Conservation (phyloP, 148 eudicot species). For the Vaccinium vitisidaea region DNA sequence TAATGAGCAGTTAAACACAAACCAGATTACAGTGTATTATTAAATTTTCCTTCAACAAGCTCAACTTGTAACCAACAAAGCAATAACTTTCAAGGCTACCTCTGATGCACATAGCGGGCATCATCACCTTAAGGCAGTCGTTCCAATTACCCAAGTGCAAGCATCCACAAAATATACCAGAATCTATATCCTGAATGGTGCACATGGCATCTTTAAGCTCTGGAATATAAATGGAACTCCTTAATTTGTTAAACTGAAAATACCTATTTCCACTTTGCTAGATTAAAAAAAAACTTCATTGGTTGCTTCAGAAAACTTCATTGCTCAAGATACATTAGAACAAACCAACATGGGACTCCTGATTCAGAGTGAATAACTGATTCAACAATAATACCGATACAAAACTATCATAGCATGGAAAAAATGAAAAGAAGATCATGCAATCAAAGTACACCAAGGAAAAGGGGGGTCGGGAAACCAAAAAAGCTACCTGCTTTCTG, state of each 20-base stretch:
- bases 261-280: neutral
- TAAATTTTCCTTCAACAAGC: neutral
- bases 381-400: neutral
- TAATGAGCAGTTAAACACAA: neutral
- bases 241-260: neutral
- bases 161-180: neutral
- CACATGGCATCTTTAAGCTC: neutral
- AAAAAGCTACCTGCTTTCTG: slow-evolving; percentile 66
- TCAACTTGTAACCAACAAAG: slow-evolving; percentile 11
- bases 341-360: neutral
- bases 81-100: neutral
- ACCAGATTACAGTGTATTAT: neutral
- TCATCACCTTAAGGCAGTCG: neutral
- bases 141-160: neutral
- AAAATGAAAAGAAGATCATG: neutral
- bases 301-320: neutral
- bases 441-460: neutral
- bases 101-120: neutral
- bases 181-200: neutral
- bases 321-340: neutral
- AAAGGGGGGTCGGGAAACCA: neutral
- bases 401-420: neutral
- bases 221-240: neutral
- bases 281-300: neutral
- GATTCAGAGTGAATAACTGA: neutral